Percentiles rank a stretch among this genome's conserved stretches.
Evolutionary conservation across 2,329 filamentous ascomycete species (phyloP).

Genomic region (Phialophora expanda): DNA sequence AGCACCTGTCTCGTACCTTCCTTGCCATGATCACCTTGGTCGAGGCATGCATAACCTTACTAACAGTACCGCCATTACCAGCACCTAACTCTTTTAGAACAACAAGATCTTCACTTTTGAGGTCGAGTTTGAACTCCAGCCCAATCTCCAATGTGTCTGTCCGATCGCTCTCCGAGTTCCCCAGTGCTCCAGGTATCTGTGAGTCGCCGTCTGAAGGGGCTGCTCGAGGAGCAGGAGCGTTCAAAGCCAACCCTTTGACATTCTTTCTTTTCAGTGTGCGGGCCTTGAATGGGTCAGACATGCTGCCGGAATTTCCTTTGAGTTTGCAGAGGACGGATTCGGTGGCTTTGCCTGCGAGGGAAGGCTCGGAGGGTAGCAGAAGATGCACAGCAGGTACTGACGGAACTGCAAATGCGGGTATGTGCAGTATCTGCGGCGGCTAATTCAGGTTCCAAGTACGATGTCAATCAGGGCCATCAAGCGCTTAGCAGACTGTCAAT

Average conservation of each 20-base stretch:
- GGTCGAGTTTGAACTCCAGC: constrained; percentile 92
- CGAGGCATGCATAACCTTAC: constrained; percentile 93
- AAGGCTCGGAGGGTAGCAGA: constrained; percentile 12
- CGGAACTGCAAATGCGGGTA: constrained; percentile 16
- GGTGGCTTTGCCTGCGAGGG: background rate
- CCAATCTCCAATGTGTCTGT: constrained; percentile 88
- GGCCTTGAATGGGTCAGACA: constrained; percentile 67
- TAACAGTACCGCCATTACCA: constrained; percentile 96
- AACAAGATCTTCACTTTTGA: constrained; percentile 89
- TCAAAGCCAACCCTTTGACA: constrained; percentile 91
- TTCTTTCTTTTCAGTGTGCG: constrained; percentile 98
- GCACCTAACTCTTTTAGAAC: constrained; percentile 93
- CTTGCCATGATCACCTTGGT: constrained; percentile 97
- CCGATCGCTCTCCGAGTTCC: constrained; percentile 63
- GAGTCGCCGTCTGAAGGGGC: constrained; percentile 74
- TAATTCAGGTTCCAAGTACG: constrained; percentile 29
- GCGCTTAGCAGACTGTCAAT: constrained; percentile 17
- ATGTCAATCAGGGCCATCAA: constrained; percentile 28
- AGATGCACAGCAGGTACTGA: constrained; percentile 17
- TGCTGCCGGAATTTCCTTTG: constrained; percentile 41
- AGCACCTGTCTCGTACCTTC: constrained; percentile 68
- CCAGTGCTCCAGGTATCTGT: constrained; percentile 64
- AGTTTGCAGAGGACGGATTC: constrained; percentile 2
- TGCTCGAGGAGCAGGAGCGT: constrained; percentile 70
- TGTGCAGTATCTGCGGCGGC: constrained; percentile 24